Conservation (phyloP, 371 early-diverging fungal genomes). For the Mucor lusitanicus region DNA sequence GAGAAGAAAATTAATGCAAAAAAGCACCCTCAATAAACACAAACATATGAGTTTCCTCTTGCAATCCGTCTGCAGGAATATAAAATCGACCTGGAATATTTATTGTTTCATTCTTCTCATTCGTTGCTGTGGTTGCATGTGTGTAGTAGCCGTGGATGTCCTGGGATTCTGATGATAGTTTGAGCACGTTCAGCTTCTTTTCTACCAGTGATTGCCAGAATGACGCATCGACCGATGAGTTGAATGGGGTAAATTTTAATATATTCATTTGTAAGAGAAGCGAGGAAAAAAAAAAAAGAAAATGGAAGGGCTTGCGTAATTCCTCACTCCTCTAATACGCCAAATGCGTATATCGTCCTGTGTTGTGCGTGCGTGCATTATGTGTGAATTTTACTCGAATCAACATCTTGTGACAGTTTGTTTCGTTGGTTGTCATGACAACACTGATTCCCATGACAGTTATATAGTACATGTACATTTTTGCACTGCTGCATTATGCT, state of each 20-base stretch:
- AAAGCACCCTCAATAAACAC: neutral
- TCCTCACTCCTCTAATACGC: neutral
- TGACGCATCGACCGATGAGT: constrained; percentile 83
- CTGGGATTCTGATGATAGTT: constrained; percentile 67
- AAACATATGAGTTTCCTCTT: constrained; percentile 25
- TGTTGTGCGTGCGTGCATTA: neutral
- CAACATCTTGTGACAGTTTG: neutral
- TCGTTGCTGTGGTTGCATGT: constrained; percentile 42
- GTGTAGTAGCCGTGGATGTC: constrained; percentile 68
- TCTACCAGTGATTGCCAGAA: constrained; percentile 87
- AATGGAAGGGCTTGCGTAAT: neutral
- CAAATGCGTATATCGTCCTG: neutral
- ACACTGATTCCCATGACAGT: constrained; percentile 1
- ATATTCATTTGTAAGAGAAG: constrained; percentile 23
- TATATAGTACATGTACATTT: neutral
- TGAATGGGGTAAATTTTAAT: constrained; percentile 83
- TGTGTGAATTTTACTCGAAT: neutral
- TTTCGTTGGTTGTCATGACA: neutral
- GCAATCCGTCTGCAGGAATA: constrained; percentile 39
- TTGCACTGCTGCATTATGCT: neutral
- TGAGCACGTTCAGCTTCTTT: constrained; percentile 82
- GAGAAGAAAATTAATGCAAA: neutral
- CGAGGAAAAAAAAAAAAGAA: neutral
- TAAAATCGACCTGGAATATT: constrained; percentile 30
- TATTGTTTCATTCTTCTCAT: constrained; percentile 15